Evolutionary conservation across 1,284 basidiomycete genomes (phyloP).

Genomic region (Ganoderma lucidum): DNA sequence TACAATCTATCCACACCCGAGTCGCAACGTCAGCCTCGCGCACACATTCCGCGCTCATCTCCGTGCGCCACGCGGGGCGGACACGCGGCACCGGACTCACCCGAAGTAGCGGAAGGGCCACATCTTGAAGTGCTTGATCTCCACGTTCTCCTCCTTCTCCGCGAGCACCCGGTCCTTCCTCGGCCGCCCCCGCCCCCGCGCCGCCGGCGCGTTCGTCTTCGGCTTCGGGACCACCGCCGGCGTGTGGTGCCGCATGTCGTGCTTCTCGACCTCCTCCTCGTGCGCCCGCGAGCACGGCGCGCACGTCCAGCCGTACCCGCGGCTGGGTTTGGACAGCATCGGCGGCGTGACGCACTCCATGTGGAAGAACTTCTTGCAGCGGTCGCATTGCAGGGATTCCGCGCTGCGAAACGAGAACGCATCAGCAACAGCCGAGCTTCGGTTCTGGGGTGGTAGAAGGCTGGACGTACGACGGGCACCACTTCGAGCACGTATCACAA

Average conservation of each 20-base stretch:
- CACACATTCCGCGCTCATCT: constrained; percentile 8
- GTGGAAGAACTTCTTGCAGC: constrained; percentile 95
- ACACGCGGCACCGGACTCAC: constrained; percentile 52
- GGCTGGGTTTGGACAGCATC: constrained; percentile 92
- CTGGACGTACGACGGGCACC: constrained; percentile 79
- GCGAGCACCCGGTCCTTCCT: constrained; percentile 73
- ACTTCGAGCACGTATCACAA: constrained; percentile 87
- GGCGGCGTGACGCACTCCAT: constrained; percentile 96
- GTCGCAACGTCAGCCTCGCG: constrained; percentile 6
- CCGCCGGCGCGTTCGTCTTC: constrained; percentile 75
- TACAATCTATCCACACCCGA: constrained; percentile 65
- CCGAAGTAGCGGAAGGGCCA: constrained; percentile 99
- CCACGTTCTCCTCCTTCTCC: constrained; percentile 79
- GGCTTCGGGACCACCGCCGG: constrained; percentile 54
- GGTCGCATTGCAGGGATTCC: constrained; percentile 93
- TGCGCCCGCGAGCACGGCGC: constrained; percentile 90
- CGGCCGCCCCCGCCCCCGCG: constrained; percentile 72
- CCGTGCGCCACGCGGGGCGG: constrained; percentile 7
- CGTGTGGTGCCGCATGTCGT: constrained; percentile 61
- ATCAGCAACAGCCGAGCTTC: constrained; percentile 5
- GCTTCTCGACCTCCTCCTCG: constrained; percentile 87
- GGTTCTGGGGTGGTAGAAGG: constrained; percentile 6
- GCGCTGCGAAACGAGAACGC: constrained; percentile 53
- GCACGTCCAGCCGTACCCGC: constrained; percentile 98
- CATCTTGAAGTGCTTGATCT: constrained; percentile 86